phyloP scores from a whole-genome alignment of 2,329 filamentous ascomycete genomes.

The Lecanicillium sp. region DNA sequence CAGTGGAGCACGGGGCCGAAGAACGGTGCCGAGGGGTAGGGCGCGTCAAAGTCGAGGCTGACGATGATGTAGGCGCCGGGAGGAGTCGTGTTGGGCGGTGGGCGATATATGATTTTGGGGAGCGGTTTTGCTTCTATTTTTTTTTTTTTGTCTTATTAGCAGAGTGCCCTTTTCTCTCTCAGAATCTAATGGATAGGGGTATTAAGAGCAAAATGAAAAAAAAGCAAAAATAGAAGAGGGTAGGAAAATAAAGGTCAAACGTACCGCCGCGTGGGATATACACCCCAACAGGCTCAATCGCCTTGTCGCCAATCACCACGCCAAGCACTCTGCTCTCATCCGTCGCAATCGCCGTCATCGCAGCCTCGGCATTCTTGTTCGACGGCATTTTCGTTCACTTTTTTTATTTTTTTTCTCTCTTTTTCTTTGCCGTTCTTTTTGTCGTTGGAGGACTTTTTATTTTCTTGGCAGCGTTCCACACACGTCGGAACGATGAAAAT shows the following conservation, averaged over 20 bases:
- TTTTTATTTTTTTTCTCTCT: too few species aligned
- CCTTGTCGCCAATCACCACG: conserved; percentile 13
- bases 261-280: conserved; percentile 15
- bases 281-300: conserved; percentile 14
- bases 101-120: background rate
- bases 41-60: conserved; percentile 41
- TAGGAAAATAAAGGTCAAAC: background rate
- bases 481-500: too few species aligned
- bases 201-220: too few species aligned
- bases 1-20: conserved; percentile 43
- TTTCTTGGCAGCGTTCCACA: too few species aligned
- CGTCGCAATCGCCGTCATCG: conserved; percentile 11
- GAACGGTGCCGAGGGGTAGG: conserved; percentile 33
- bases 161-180: too few species aligned
- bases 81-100: background rate
- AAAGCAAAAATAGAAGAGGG: too few species aligned
- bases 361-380: background rate
- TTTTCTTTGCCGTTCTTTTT: too few species aligned
- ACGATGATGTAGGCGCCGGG: background rate
- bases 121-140: background rate
- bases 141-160: background rate
- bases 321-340: conserved; percentile 17
- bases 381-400: conserved; percentile 5
- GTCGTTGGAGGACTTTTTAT: too few species aligned
- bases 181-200: too few species aligned